Conservation (phyloP, 169 alveolate species). For the Perkinsus marinus region DNA sequence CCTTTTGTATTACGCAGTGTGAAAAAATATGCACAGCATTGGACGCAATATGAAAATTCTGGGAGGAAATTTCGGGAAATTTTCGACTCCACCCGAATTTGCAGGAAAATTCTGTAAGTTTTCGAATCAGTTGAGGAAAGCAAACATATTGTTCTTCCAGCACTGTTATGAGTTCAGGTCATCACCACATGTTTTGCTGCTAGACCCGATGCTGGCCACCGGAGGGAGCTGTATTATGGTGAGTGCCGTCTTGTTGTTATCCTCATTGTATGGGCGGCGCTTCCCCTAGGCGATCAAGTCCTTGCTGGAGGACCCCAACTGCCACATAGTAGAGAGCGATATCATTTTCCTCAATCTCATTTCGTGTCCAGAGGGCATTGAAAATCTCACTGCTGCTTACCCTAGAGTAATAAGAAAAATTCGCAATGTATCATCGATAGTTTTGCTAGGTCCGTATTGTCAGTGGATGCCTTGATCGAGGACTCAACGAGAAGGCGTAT, state of each 20-base stretch:
- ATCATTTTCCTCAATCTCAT: slow-evolving; percentile 54
- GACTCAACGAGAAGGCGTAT: slow-evolving; percentile 34
- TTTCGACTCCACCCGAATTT: no score
- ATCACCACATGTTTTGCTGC: slow-evolving; percentile 39
- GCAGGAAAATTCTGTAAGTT: no score
- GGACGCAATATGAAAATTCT: no score
- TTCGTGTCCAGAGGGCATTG: slow-evolving; percentile 53
- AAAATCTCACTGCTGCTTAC: neutral
- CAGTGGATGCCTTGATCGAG: slow-evolving; percentile 34
- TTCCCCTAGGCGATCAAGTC: neutral
- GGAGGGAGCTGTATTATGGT: slow-evolving; percentile 44
- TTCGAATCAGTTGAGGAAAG: no score
- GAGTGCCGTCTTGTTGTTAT: neutral
- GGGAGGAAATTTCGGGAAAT: no score
- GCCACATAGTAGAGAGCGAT: slow-evolving; percentile 23
- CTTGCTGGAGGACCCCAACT: neutral
- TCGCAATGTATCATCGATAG: neutral
- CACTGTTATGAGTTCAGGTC: no score
- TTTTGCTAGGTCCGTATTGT: neutral
- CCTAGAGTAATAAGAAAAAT: neutral
- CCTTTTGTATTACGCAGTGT: no score
- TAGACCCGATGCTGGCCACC: slow-evolving; percentile 75
- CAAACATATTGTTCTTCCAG: no score
- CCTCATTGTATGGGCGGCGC: neutral
- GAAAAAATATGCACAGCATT: no score